Evolutionary conservation across 495 filamentous ascomycete species (phyloP).

Genomic region (Penicillium diatomitis): DNA sequence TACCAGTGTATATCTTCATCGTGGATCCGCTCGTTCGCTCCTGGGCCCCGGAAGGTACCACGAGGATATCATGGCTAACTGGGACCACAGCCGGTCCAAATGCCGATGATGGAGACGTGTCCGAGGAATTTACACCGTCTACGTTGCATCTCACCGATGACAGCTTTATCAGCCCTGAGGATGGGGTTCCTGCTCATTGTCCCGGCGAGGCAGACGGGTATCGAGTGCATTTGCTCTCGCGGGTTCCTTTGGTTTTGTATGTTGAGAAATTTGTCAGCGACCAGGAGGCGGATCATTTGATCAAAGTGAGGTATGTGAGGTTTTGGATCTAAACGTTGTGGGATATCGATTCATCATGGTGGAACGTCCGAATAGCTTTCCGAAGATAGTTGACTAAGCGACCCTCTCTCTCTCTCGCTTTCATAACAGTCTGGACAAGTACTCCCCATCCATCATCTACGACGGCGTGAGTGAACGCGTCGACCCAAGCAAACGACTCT

Average conservation of each 20-base stretch:
- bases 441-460: constrained; percentile 46
- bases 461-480: constrained; percentile 34
- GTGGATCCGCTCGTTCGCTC: constrained; percentile 15
- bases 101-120: background rate
- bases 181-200: constrained; percentile 20
- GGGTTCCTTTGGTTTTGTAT: constrained; percentile 47
- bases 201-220: constrained; percentile 21
- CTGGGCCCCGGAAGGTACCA: constrained; percentile 1
- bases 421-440: constrained; percentile 34
- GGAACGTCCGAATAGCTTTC: no score
- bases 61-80: background rate
- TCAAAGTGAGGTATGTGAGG: constrained; percentile 37
- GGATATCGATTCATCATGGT: no score
- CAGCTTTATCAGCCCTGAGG: constrained; percentile 22
- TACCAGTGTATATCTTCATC: constrained; percentile 34
- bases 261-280: constrained; percentile 44
- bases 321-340: no score
- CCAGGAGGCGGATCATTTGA: constrained; percentile 40
- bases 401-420: no score
- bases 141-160: constrained; percentile 27
- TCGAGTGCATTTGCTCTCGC: constrained; percentile 35
- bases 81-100: no score
- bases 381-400: no score
- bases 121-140: constrained; percentile 12
- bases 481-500: constrained; percentile 42